A percentile compares a stretch with the other conserved stretches of the same genome.
These are phyloP conservation scores for Colletotrichum caudatum DNA, from an alignment of 2,329 filamentous ascomycete species.

Conservation along the genomic window DNA sequence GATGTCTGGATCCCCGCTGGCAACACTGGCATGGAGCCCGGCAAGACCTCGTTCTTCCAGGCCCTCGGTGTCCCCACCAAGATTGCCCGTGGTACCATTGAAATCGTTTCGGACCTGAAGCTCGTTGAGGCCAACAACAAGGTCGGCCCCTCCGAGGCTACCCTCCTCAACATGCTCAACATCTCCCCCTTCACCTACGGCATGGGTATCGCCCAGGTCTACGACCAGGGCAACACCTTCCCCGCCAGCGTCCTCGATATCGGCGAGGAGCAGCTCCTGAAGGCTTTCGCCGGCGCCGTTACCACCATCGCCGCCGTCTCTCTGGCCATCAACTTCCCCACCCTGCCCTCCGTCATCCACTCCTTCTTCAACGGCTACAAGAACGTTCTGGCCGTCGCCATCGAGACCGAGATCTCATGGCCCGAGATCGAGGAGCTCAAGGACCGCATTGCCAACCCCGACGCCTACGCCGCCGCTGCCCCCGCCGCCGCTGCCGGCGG, in stretches of 20 bases:
- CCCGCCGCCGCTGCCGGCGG: conserved; percentile 73
- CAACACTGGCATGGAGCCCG: conserved; percentile 99
- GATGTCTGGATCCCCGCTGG: conserved; percentile 97
- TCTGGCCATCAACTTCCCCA: conserved; percentile 94
- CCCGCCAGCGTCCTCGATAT: conserved; percentile 88
- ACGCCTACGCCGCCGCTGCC: conserved; percentile 89
- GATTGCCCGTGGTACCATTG: conserved; percentile 99
- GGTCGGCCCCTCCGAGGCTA: conserved; percentile 99
- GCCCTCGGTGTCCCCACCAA: conserved; percentile 99
- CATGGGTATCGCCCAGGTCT: conserved; percentile 96
- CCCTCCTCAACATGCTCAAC: conserved; percentile 99
- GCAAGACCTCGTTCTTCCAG: conserved; percentile 99
- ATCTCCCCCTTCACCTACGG: conserved; percentile 99
- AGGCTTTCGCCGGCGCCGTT: conserved; percentile 83
- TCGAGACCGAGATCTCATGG: conserved; percentile 94
- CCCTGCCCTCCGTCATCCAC: conserved; percentile 95
- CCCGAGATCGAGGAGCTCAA: conserved; percentile 97
- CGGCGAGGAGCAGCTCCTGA: conserved; percentile 92
- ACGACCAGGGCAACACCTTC: conserved; percentile 97
- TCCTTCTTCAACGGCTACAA: conserved; percentile 98
- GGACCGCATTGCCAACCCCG: conserved; percentile 99
- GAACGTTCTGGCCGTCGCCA: conserved; percentile 90
- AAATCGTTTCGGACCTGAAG: conserved; percentile 98
- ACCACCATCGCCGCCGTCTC: conserved; percentile 90
- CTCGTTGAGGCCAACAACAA: conserved; percentile 92